Percentiles rank a stretch among this genome's conserved stretches.
phyloP scores from a whole-genome alignment of 306 rosid species.

The Acacia crassicarpa region DNA sequence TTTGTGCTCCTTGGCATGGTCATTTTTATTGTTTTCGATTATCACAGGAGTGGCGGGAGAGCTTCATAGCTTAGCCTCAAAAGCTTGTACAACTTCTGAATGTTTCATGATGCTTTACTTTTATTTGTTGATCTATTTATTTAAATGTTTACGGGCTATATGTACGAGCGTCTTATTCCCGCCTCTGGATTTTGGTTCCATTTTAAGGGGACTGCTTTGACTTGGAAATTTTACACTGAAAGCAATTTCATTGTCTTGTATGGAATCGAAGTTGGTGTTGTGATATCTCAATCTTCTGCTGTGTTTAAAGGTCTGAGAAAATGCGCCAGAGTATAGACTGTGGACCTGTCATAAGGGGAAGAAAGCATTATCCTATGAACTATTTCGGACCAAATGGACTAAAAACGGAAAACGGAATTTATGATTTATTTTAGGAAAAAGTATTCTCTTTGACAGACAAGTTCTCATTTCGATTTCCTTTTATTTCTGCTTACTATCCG shows the following conservation, averaged over 20 bases:
- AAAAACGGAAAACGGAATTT: neutral
- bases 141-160: neutral
- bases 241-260: neutral
- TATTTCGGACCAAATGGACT: neutral
- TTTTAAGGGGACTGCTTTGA: neutral
- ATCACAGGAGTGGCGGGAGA: neutral
- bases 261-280: neutral
- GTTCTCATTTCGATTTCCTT: neutral
- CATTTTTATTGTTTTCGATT: neutral
- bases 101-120: neutral
- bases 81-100: neutral
- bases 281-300: slow-evolving; percentile 7
- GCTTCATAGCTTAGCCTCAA: neutral
- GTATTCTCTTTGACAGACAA: neutral
- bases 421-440: slow-evolving; percentile 2
- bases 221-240: neutral
- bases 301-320: neutral
- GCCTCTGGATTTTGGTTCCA: neutral
- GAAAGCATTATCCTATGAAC: no score
- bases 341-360: neutral
- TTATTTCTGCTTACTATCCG: neutral
- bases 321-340: neutral
- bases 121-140: neutral
- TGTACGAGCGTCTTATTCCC: neutral
- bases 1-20: neutral